Percentiles rank a stretch among this genome's conserved stretches.
Evolutionary conservation across 257 asterid species (phyloP).

Genomic region (Fraxinus pennsylvanica): DNA sequence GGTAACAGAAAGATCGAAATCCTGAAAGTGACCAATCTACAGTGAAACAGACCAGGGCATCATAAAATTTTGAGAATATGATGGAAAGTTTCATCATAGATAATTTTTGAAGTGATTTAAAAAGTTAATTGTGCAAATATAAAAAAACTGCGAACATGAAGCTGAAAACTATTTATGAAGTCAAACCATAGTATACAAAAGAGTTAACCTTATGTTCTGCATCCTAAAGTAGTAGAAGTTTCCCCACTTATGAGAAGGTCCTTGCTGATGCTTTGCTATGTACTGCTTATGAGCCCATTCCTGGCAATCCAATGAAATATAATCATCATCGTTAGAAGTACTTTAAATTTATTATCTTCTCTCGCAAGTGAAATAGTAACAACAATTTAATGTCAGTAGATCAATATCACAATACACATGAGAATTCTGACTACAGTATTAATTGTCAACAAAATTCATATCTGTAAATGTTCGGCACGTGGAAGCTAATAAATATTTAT

Average conservation of each 20-base stretch:
- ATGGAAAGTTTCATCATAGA: background rate
- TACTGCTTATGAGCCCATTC: slow-evolving; percentile 94
- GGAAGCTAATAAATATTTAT: background rate
- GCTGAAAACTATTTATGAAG: background rate
- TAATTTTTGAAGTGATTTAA: background rate
- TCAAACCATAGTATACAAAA: slow-evolving; percentile 2
- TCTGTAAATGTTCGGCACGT: background rate
- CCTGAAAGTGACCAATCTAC: background rate
- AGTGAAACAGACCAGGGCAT: background rate
- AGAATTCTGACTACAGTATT: slow-evolving; percentile 1
- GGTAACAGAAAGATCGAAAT: background rate
- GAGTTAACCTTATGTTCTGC: slow-evolving; percentile 89
- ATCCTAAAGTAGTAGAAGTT: slow-evolving; percentile 88
- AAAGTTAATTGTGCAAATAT: background rate
- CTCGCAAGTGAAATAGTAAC: background rate
- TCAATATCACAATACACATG: background rate
- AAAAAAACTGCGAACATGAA: background rate
- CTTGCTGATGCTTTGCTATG: slow-evolving; percentile 94
- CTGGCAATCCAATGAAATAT: slow-evolving; percentile 39
- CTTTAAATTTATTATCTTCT: background rate
- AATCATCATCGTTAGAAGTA: slow-evolving; percentile 4
- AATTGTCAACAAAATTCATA: slow-evolving; percentile 18
- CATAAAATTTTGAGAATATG: background rate
- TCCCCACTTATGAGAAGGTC: slow-evolving; percentile 99
- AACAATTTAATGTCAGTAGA: background rate